phyloP scores from a whole-genome alignment of 2,329 filamentous ascomycete genomes.

The Diaporthe vexans region DNA sequence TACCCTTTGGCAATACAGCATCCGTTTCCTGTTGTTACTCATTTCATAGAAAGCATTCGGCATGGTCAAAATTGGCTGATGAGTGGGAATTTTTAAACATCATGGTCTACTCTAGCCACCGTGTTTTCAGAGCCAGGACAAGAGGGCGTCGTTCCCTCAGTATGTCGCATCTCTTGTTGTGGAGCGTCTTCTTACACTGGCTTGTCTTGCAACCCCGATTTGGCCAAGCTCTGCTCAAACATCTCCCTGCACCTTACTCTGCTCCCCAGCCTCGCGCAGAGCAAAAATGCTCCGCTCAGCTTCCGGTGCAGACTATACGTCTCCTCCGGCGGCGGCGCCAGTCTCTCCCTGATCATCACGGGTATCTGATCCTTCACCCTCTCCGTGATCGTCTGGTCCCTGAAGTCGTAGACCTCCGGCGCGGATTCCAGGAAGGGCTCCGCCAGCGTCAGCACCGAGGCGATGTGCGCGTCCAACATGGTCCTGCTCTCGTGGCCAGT shows the following conservation, averaged over 20 bases:
- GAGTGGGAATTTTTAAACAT: not conserved
- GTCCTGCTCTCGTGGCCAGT: conserved; percentile 87
- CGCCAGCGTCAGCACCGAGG: conserved; percentile 88
- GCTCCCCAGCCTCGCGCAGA: conserved; percentile 90
- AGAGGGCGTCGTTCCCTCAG: not conserved
- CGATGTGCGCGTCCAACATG: conserved; percentile 93
- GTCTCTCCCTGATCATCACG: conserved; percentile 89
- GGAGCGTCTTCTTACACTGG: not conserved
- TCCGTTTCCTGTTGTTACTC: too few relatives aligned
- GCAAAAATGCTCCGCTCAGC: conserved; percentile 91
- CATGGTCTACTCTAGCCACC: not conserved
- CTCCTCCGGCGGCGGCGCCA: conserved; percentile 95
- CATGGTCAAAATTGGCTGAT: not conserved
- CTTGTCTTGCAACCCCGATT: conserved; percentile 47
- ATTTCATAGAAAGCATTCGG: not conserved
- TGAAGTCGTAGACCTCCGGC: conserved; percentile 90
- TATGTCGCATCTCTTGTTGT: too few relatives aligned
- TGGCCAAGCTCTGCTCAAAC: conserved; percentile 73
- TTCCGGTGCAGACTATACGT: conserved; percentile 97
- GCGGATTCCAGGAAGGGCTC: conserved; percentile 87
- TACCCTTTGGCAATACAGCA: not conserved
- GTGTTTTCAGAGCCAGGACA: not conserved
- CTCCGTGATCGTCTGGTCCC: conserved; percentile 95
- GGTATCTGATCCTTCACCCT: conserved; percentile 90
- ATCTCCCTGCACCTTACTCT: conserved; percentile 84